Evolutionary conservation across 2,329 filamentous ascomycete species (phyloP), one percentile per base, ranked within the genome.

Genomic region (Amauroascus niger): DNA sequence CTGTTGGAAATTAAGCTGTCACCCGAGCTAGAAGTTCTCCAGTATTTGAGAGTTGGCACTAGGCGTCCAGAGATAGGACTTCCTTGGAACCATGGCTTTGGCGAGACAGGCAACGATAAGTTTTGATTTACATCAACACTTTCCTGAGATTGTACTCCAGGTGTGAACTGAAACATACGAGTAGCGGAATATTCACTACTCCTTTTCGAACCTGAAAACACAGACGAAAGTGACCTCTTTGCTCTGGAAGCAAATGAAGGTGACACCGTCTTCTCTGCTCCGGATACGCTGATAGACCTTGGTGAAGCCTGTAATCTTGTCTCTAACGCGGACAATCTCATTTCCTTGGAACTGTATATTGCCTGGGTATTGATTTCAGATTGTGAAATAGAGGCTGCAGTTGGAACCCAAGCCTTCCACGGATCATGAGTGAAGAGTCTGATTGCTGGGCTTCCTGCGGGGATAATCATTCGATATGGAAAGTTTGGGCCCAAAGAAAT

Each of bases 131-230:
- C 7, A 28, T 39, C n/a, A 8, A 26, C 13, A 11, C 5, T 49
- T 26, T 28, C 33, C 20, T 9, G 3, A 14, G 33, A 16, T 8
- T 18, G 20, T 16, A 16, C n/a, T 18, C 22, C 13, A 22, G 20
- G 9, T 26, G 46, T 1, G 6, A 14, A 9, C 3, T 26, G 33
- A 28, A 22, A 32, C 11, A 43, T 6, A 18, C 4, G 40, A 45
- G 22, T 52, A 52, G 40, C 11, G 28, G 7, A 28, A 52, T 13
- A 9, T 26, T 52, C 40, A 46, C 49, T 52, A 52, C 41, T 46
- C 41, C 40, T 40, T 22, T 24, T 40, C 9, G 24, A 30, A 28
- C 18, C 6, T 28, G 37, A 51, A 22, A 43, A 45, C 18, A 46
- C 14, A 46, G 37, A 28, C 22, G 39, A 26, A 45, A 43, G n/a